Evolutionary conservation across 441 rosid genomes (phyloP).

Genomic region (Brassica balearica): DNA sequence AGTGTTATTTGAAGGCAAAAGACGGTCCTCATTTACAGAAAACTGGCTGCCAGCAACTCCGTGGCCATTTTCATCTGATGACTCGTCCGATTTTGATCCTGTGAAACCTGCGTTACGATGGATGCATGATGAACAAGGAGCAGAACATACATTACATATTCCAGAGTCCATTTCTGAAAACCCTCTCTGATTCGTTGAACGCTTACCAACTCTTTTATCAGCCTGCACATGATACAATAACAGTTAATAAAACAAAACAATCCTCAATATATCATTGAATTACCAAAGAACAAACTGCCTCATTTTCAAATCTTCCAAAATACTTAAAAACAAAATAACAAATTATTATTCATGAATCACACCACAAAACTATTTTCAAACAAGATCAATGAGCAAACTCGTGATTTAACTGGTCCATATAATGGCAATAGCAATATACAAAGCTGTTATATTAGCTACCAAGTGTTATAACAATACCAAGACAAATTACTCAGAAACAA

Average conservation of each 20-base stretch:
- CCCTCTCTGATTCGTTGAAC: conserved; percentile 59
- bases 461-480: not conserved
- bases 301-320: not conserved
- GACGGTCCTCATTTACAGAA: conserved; percentile 61
- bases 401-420: not conserved
- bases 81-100: conserved; percentile 65
- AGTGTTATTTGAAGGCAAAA: conserved; percentile 48
- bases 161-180: conserved; percentile 64
- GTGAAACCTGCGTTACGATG: conserved; percentile 60
- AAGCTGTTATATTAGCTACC: not conserved
- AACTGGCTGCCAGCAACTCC: conserved; percentile 58
- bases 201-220: conserved; percentile 55
- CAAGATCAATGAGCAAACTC: not conserved
- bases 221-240: conserved; percentile 34
- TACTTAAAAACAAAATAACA: not conserved
- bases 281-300: not conserved
- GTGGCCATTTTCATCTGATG: conserved; percentile 69
- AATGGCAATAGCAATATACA: not conserved
- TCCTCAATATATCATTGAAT: not conserved
- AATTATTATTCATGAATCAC: too few relatives aligned
- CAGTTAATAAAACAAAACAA: conserved; percentile 2
- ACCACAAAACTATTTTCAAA: not conserved
- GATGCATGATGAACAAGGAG: conserved; percentile 92
- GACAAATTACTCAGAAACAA: conserved; percentile 10
- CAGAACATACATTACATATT: conserved; percentile 79